phyloP scores from a whole-genome alignment of 2,329 filamentous ascomycete species.

The Penicillium sp. region DNA sequence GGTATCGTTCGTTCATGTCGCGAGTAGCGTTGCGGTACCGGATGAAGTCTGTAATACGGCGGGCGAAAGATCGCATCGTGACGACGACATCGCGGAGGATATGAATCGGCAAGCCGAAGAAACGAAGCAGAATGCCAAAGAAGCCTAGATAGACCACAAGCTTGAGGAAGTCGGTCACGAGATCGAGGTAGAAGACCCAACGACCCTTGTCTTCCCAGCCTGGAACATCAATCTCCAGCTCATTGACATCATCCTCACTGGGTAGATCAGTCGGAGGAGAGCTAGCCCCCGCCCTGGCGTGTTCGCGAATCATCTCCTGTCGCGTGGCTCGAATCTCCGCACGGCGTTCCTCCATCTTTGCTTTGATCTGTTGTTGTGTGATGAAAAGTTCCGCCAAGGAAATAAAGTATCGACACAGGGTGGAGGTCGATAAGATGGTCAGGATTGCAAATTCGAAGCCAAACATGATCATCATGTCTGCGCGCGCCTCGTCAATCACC shows the following conservation, averaged over 20 bases:
- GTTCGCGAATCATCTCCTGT: slow-evolving; percentile 41
- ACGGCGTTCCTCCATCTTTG: slow-evolving; percentile 62
- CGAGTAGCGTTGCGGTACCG: slow-evolving; percentile 85
- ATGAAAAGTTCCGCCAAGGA: slow-evolving; percentile 72
- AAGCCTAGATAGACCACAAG: slow-evolving; percentile 83
- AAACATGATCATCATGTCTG: slow-evolving; percentile 99
- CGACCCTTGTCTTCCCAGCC: slow-evolving; percentile 96
- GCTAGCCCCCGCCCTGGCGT: slow-evolving; percentile 33
- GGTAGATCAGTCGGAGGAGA: slow-evolving; percentile 45
- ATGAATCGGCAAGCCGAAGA: slow-evolving; percentile 93
- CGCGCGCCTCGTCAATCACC: slow-evolving; percentile 79
- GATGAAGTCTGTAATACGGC: slow-evolving; percentile 79
- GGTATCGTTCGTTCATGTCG: slow-evolving; percentile 87
- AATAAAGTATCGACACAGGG: slow-evolving; percentile 69
- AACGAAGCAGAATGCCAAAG: slow-evolving; percentile 85
- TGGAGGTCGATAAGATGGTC: slow-evolving; percentile 72
- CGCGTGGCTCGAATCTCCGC: slow-evolving; percentile 56
- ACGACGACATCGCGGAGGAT: slow-evolving; percentile 94
- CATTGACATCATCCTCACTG: slow-evolving; percentile 71
- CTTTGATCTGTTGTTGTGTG: slow-evolving; percentile 64
- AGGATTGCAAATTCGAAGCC: slow-evolving; percentile 94
- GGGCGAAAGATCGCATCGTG: slow-evolving; percentile 85
- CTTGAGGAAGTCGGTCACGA: slow-evolving; percentile 84
- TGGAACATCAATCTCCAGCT: slow-evolving; percentile 89
- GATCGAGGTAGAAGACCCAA: slow-evolving; percentile 82